Evolutionary conservation across 73 alveolate species (phyloP).

Genomic region (Effrenium voratum): DNA sequence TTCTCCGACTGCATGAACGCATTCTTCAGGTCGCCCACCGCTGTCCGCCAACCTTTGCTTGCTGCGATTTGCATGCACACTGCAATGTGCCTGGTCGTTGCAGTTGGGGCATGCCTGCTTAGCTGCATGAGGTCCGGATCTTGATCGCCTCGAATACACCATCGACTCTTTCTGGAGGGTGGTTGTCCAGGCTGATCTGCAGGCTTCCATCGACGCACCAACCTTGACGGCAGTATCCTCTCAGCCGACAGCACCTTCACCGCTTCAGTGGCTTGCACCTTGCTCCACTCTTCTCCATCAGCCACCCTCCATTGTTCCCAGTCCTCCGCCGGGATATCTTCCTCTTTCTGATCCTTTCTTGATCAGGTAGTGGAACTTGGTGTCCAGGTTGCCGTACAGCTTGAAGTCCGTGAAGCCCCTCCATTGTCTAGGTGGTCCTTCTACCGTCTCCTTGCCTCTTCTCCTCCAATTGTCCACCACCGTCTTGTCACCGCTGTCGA

Average conservation of each 20-base stretch:
- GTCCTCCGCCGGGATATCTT: not conserved
- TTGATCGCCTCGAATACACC: constrained; percentile 6
- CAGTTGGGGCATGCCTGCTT: not conserved
- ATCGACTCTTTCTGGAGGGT: not conserved
- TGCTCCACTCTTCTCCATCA: not conserved
- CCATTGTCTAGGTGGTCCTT: not conserved
- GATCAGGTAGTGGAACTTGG: not conserved
- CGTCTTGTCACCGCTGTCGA: not conserved
- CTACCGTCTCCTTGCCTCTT: not conserved
- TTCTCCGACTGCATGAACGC: not conserved
- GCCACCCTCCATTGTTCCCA: constrained; percentile 21
- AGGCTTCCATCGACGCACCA: constrained; percentile 5
- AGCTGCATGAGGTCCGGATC: not conserved
- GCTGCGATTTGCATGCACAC: not conserved
- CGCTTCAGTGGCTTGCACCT: constrained; percentile 1
- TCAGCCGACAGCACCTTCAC: not conserved
- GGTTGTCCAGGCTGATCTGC: not conserved
- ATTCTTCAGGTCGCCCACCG: not conserved
- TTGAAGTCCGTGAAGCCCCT: not conserved
- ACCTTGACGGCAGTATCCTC: not conserved
- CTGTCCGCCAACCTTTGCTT: not conserved
- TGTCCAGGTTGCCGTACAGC: not conserved
- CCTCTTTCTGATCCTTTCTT: not conserved
- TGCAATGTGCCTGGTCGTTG: not conserved
- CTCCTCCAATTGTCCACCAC: not conserved